Conservation (phyloP, 257 asterid genomes). For the Penstemon eatonii region DNA sequence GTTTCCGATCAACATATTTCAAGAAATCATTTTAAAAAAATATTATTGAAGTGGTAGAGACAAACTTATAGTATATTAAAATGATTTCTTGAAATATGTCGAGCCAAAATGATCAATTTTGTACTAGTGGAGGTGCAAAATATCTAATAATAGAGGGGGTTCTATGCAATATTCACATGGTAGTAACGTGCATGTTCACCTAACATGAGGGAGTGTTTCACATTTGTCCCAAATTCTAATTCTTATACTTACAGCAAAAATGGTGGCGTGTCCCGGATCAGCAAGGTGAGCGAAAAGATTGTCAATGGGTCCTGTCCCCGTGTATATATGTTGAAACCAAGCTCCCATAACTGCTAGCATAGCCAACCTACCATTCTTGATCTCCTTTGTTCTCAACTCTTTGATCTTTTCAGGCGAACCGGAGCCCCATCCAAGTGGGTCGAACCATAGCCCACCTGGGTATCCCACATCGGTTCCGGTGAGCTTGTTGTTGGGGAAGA, state of each 20-base stretch:
- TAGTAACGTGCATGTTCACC: neutral
- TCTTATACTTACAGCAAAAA: conserved; percentile 76
- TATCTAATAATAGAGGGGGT: too few relatives aligned
- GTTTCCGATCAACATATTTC: too few relatives aligned
- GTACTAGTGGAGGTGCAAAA: too few relatives aligned
- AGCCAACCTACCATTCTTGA: conserved; percentile 91
- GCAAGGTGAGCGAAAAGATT: conserved; percentile 98
- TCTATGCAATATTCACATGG: too few relatives aligned
- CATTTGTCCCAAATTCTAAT: neutral
- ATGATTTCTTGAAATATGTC: too few relatives aligned
- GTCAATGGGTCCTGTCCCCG: conserved; percentile 95
- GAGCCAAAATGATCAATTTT: too few relatives aligned
- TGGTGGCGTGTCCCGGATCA: conserved; percentile 93
- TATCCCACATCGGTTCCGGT: conserved; percentile 97
- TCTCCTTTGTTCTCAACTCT: conserved; percentile 96
- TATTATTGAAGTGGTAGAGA: too few relatives aligned
- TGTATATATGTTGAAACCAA: conserved; percentile 97
- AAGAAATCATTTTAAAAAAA: too few relatives aligned
- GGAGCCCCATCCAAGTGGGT: conserved; percentile 93
- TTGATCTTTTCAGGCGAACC: conserved; percentile 72
- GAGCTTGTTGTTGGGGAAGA: conserved; percentile 98
- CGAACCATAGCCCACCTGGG: conserved; percentile 96
- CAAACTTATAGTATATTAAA: too few relatives aligned
- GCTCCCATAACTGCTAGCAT: conserved; percentile 99
- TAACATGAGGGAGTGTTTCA: neutral